Conservation (phyloP, 208 protist species). For the Sergeia podlipaevii region DNA sequence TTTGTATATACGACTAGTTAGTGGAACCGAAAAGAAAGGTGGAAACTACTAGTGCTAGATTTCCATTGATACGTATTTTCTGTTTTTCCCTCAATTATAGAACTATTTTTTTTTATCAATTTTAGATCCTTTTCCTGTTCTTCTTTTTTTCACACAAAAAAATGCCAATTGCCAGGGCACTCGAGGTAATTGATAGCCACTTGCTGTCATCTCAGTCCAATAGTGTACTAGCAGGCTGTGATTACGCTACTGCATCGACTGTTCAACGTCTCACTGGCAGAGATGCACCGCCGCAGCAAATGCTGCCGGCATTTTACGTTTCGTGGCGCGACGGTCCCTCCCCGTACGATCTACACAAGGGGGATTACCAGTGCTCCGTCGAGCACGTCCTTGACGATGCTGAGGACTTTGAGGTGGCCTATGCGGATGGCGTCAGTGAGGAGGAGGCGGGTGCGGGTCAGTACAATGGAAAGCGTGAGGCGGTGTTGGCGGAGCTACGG, state of each 20-base stretch:
- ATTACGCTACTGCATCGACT: no score
- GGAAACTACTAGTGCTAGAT: not conserved
- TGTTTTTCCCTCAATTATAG: not conserved
- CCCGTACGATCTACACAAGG: slow-evolving; percentile 8
- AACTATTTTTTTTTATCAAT: no score
- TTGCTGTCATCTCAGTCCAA: no score
- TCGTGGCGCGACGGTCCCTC: slow-evolving; percentile 14
- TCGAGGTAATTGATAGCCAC: slow-evolving; percentile 6
- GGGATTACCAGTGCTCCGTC: slow-evolving; percentile 13
- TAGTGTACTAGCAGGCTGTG: no score
- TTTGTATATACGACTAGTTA: not conserved
- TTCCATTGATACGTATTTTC: not conserved
- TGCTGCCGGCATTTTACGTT: slow-evolving; percentile 16
- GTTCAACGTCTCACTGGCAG: not conserved
- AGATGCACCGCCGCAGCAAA: not conserved
- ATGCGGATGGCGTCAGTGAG: not conserved
- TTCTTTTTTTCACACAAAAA: not conserved
- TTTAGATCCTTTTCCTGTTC: not conserved
- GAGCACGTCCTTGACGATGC: slow-evolving; percentile 15
- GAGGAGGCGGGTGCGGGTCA: not conserved
- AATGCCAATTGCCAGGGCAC: no score
- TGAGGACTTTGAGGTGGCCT: not conserved
- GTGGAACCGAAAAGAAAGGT: not conserved
- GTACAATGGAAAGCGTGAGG: no score
- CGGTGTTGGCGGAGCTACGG: not conserved